phyloP scores from a whole-genome alignment of 2,329 filamentous ascomycete species.

The Penicillium sp. region DNA sequence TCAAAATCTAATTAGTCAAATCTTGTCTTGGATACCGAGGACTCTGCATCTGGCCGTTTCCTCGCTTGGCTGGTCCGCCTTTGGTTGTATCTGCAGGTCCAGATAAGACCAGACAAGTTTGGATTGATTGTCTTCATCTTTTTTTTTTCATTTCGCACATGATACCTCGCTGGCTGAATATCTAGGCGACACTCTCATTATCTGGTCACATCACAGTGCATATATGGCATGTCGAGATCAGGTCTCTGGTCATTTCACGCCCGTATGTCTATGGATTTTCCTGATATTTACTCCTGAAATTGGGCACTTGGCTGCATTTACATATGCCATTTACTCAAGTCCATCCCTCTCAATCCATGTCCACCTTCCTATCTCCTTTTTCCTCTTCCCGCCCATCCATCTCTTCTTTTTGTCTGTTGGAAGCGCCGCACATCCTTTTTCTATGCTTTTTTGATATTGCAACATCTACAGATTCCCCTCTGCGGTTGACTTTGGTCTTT shows the following conservation, averaged over 20 bases:
- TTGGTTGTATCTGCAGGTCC: constrained; percentile 3
- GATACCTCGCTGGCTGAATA: not conserved
- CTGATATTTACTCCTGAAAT: constrained; percentile 8
- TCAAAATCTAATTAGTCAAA: constrained; percentile 40
- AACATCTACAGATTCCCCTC: constrained; percentile 24
- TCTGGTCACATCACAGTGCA: constrained; percentile 22
- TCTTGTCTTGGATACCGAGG: not conserved
- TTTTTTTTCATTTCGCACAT: not conserved
- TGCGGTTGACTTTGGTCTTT: constrained; percentile 13
- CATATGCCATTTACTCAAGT: constrained; percentile 1
- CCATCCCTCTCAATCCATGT: not conserved
- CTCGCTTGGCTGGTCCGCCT: constrained; percentile 21
- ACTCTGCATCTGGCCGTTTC: not conserved
- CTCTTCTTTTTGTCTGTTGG: constrained; percentile 3
- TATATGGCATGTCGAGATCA: constrained; percentile 29
- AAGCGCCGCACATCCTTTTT: constrained; percentile 8
- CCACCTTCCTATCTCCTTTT: not conserved
- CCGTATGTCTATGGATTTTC: constrained; percentile 16
- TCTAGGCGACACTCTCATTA: not conserved
- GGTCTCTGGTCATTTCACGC: constrained; percentile 14
- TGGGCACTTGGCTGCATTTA: constrained; percentile 7
- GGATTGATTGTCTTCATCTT: not conserved
- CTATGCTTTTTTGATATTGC: constrained; percentile 13
- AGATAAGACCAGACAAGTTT: constrained; percentile 3
- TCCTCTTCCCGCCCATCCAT: not conserved